Percentiles rank a stretch among this genome's conserved stretches.
phyloP scores from a whole-genome alignment of 1,284 basidiomycete species.

The Pulveroboletus sp. region DNA sequence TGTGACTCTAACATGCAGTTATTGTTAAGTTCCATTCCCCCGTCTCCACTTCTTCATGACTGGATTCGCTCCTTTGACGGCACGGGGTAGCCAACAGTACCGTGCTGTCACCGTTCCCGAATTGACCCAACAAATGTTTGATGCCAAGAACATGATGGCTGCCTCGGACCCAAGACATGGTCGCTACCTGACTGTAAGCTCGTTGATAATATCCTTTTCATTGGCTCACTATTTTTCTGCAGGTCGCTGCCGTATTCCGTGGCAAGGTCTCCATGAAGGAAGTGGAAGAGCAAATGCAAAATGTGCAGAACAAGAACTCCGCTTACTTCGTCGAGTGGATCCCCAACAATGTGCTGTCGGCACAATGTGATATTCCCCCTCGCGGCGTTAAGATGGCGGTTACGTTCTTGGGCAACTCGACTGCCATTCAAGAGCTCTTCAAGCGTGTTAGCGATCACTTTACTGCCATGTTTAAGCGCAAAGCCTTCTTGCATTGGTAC shows the following conservation, averaged over 20 bases:
- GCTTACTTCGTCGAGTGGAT: conserved; percentile 99
- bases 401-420: conserved; percentile 97
- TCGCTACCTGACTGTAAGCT: conserved; percentile 83
- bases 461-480: conserved; percentile 98
- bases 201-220: background rate
- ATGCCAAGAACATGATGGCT: conserved; percentile 99
- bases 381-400: conserved; percentile 94
- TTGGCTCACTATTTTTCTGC: conserved; percentile 20
- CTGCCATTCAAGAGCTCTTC: conserved; percentile 96
- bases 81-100: conserved; percentile 91
- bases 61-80: conserved; percentile 93
- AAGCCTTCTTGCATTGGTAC: conserved; percentile 99
- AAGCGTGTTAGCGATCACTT: conserved; percentile 97
- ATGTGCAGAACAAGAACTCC: conserved; percentile 96
- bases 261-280: conserved; percentile 99
- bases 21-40: conserved; percentile 82
- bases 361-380: conserved; percentile 95
- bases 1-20: background rate
- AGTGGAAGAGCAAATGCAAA: conserved; percentile 97
- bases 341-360: conserved; percentile 95
- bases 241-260: conserved; percentile 97
- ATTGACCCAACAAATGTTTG: conserved; percentile 98
- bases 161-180: conserved; percentile 95
- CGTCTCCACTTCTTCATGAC: conserved; percentile 99
- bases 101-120: conserved; percentile 95